Evolutionary conservation across 306 rosid species (phyloP).

Genomic region (Prunus armeniaca): DNA sequence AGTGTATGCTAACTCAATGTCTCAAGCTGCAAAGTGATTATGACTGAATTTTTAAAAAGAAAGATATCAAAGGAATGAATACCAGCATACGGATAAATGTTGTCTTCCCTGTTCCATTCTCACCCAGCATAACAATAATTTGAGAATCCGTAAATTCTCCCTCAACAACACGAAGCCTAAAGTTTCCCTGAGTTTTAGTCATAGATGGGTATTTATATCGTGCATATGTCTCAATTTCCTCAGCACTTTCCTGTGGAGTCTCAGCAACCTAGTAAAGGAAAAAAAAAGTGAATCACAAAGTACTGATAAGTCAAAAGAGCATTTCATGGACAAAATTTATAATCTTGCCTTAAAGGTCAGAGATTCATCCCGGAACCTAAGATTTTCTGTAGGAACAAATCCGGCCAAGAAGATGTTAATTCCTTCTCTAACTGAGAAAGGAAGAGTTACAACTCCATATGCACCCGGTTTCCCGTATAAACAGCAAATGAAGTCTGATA

Average conservation of each 20-base stretch:
- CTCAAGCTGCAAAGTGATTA: background rate
- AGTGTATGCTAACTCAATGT: background rate
- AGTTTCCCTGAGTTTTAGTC: constrained; percentile 83
- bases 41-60: background rate
- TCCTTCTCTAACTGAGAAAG: constrained; percentile 98
- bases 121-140: constrained; percentile 94
- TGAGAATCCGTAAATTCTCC: constrained; percentile 97
- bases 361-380: constrained; percentile 86
- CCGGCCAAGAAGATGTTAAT: constrained; percentile 95
- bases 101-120: constrained; percentile 96
- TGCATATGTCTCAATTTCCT: constrained; percentile 86
- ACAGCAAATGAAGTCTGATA: constrained; percentile 97
- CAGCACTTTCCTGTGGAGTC: constrained; percentile 89
- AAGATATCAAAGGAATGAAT: constrained; percentile 18
- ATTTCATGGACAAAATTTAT: background rate
- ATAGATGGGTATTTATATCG: constrained; percentile 85
- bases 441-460: constrained; percentile 96
- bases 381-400: constrained; percentile 94
- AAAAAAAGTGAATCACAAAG: constrained; percentile 3
- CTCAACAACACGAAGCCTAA: constrained; percentile 70
- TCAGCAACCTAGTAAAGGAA: constrained; percentile 70
- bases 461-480: constrained; percentile 98
- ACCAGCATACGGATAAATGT: constrained; percentile 99
- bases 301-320: background rate
- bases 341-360: constrained; percentile 76